Evolutionary conservation across 352 stramenopile species (phyloP).

Genomic region (Globisporangium echinulatum): DNA sequence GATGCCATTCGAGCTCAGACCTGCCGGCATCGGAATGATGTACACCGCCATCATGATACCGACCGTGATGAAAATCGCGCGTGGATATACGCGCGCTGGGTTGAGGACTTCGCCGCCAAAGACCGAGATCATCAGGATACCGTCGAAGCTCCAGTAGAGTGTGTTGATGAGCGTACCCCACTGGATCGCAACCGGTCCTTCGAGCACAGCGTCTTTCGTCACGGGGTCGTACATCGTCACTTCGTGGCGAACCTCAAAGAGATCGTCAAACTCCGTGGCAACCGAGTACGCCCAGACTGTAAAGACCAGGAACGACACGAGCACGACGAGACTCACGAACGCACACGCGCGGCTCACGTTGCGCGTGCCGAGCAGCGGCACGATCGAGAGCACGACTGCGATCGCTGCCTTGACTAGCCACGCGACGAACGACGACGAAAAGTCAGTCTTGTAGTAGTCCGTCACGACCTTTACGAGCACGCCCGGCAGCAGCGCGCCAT

Average conservation of each 20-base stretch:
- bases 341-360: constrained; percentile 25
- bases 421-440: constrained; percentile 14
- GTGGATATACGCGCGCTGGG: constrained; percentile 75
- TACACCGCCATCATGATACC: constrained; percentile 73
- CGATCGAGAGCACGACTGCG: constrained; percentile 26
- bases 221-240: constrained; percentile 12
- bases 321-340: constrained; percentile 23
- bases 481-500: constrained; percentile 65
- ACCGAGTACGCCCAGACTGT: constrained; percentile 33
- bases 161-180: constrained; percentile 89
- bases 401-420: constrained; percentile 37
- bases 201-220: constrained; percentile 16
- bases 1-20: constrained; percentile 14
- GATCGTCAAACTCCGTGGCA: constrained; percentile 23
- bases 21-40: constrained; percentile 37
- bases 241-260: constrained; percentile 36
- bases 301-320: constrained; percentile 35
- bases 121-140: constrained; percentile 86
- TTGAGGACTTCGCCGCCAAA: constrained; percentile 90
- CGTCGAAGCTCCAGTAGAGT: constrained; percentile 95
- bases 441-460: constrained; percentile 23
- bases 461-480: constrained; percentile 24
- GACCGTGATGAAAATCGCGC: constrained; percentile 60
- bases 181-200: constrained; percentile 37
- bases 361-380: constrained; percentile 30